Conservation (phyloP, 345 rosid species). For the Euphorbia peplus region DNA sequence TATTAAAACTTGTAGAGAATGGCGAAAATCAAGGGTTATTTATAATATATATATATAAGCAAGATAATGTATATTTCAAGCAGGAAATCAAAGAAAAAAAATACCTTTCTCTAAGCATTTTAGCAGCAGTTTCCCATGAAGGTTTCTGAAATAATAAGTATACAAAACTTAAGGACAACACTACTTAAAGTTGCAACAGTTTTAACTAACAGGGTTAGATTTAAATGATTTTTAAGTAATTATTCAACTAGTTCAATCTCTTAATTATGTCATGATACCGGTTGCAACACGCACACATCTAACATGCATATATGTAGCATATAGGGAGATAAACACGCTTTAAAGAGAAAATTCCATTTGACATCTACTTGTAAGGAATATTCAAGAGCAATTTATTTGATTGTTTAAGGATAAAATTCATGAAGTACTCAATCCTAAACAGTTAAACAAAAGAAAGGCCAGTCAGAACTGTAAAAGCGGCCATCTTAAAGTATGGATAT, state of each 20-base stretch:
- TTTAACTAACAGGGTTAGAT: background rate
- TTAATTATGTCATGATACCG: background rate
- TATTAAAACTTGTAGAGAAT: conserved; percentile 12
- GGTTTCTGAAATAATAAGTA: conserved; percentile 67
- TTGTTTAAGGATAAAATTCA: background rate
- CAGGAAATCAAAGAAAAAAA: background rate
- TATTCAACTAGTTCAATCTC: background rate
- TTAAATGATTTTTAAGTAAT: background rate
- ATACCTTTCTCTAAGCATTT: conserved; percentile 75
- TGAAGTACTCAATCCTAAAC: background rate
- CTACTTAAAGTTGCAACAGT: background rate
- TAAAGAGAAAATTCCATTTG: background rate
- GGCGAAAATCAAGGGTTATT: conserved; percentile 3
- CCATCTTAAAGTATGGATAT: background rate
- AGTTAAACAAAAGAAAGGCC: background rate
- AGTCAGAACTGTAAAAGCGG: background rate
- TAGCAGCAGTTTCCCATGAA: conserved; percentile 97
- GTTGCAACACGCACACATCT: background rate
- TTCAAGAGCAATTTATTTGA: background rate
- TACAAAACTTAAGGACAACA: conserved; percentile 17
- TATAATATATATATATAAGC: background rate
- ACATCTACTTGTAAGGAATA: background rate
- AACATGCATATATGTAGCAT: background rate
- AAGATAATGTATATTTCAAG: background rate
- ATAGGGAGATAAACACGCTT: background rate